Evolutionary conservation across 2,329 filamentous ascomycete genomes (phyloP).

Genomic region (Beauveria sp.): DNA sequence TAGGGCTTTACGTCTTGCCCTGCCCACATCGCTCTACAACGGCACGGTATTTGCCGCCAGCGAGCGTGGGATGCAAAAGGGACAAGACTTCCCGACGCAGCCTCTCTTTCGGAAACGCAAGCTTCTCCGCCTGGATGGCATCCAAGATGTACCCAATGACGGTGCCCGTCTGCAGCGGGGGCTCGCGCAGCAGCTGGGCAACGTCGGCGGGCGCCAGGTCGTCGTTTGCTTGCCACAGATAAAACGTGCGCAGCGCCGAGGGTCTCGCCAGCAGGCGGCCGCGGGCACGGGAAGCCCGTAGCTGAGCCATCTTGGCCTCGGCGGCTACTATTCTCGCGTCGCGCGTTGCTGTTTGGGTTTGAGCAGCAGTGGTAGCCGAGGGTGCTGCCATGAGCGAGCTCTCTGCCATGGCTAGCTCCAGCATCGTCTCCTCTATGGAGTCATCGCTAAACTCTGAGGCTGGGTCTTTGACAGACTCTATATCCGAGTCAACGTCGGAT

Average conservation of each 20-base stretch:
- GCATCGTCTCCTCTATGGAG: not conserved
- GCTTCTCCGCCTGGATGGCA: conserved; percentile 41
- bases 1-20: not conserved
- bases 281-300: conserved; percentile 22
- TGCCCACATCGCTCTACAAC: conserved; percentile 20
- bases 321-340: conserved; percentile 39
- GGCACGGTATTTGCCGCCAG: conserved; percentile 18
- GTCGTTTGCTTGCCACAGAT: conserved; percentile 52
- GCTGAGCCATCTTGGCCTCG: conserved; percentile 30
- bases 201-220: conserved; percentile 41
- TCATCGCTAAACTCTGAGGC: conserved; percentile 5
- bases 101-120: conserved; percentile 41
- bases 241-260: conserved; percentile 49
- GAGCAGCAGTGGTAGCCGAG: not conserved
- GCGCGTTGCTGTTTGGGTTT: not conserved
- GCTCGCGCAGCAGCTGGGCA: conserved; percentile 49
- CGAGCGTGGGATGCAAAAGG: conserved; percentile 20
- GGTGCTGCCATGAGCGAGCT: not conserved
- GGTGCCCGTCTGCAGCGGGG: conserved; percentile 49
- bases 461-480: conserved; percentile 6
- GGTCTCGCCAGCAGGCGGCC: conserved; percentile 19
- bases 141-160: conserved; percentile 53
- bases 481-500: conserved; percentile 17
- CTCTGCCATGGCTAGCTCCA: not conserved
- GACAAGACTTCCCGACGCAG: conserved; percentile 37